Evolutionary conservation across 2,329 filamentous ascomycete species (phyloP).

Genomic region (Penicillium thymicola): DNA sequence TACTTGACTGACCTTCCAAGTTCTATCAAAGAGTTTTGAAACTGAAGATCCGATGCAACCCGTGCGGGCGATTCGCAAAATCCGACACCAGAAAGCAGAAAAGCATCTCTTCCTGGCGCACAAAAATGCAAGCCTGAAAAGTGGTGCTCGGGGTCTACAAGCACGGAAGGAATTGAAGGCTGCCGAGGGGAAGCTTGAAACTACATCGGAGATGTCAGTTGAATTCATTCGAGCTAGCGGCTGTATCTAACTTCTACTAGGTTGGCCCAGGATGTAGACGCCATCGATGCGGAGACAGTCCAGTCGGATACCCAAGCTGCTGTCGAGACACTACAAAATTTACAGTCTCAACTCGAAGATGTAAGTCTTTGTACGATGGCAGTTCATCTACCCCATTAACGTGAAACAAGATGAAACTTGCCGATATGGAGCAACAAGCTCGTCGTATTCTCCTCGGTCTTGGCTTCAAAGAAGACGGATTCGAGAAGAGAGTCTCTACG

Average conservation of each 20-base stretch:
- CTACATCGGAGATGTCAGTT: conserved; percentile 53
- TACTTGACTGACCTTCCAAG: conserved; percentile 28
- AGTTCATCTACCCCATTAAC: conserved; percentile 7
- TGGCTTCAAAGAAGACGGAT: conserved; percentile 64
- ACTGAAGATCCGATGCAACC: conserved; percentile 55
- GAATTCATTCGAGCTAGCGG: not conserved
- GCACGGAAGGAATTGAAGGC: conserved; percentile 71
- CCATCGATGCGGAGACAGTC: conserved; percentile 56
- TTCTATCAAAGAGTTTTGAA: conserved; percentile 60
- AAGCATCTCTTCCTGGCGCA: conserved; percentile 65
- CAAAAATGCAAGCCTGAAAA: conserved; percentile 70
- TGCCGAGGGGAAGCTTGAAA: conserved; percentile 64
- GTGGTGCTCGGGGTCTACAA: conserved; percentile 70
- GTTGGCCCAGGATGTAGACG: conserved; percentile 52
- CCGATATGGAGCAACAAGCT: conserved; percentile 63
- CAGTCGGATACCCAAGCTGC: conserved; percentile 67
- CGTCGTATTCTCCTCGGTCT: conserved; percentile 65
- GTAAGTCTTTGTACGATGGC: conserved; percentile 32
- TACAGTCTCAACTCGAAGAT: conserved; percentile 66
- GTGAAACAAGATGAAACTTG: conserved; percentile 48
- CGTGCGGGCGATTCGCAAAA: conserved; percentile 57
- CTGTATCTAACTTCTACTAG: conserved; percentile 19
- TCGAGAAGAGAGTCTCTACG: conserved; percentile 59
- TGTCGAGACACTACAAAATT: conserved; percentile 63
- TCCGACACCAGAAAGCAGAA: conserved; percentile 62